Evolutionary conservation across 2,329 filamentous ascomycete genomes (phyloP).

Genomic region (Dothiorella sarmentorum): DNA sequence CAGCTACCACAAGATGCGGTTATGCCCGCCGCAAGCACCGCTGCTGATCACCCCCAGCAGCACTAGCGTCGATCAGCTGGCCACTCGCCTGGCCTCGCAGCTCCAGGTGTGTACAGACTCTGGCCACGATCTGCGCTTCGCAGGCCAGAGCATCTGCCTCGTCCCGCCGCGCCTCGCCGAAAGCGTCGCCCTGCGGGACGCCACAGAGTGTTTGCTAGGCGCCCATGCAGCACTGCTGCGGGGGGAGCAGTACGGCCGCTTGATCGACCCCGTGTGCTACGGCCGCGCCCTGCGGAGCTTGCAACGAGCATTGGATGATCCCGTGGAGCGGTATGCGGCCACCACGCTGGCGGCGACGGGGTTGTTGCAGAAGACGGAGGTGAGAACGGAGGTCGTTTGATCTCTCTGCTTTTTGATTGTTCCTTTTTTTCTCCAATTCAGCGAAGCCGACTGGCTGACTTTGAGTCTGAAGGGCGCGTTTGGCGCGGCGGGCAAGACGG

Average conservation of each 20-base stretch:
- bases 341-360: slow-evolving; percentile 18
- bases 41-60: too few relatives aligned
- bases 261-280: slow-evolving; percentile 15
- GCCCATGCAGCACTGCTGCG: slow-evolving; percentile 16
- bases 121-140: background rate
- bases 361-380: slow-evolving; percentile 11
- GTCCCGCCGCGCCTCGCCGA: slow-evolving; percentile 11
- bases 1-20: slow-evolving; percentile 18
- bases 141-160: background rate
- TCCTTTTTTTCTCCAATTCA: too few relatives aligned
- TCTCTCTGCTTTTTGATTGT: too few relatives aligned
- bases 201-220: background rate
- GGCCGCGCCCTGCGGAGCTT: slow-evolving; percentile 18
- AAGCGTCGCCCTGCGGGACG: slow-evolving; percentile 14
- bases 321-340: slow-evolving; percentile 9
- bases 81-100: too few relatives aligned
- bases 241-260: background rate
- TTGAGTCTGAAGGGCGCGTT: too few relatives aligned
- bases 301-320: slow-evolving; percentile 17
- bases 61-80: too few relatives aligned
- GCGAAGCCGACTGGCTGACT: too few relatives aligned
- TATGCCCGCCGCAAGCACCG: slow-evolving; percentile 6
- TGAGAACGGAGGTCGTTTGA: background rate
- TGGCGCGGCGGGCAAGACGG: too few relatives aligned
- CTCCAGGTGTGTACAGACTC: too few relatives aligned